Percentiles rank a stretch among this genome's conserved stretches.
phyloP scores from a whole-genome alignment of 495 filamentous ascomycete species.

The Trichoderma asperelloides region DNA sequence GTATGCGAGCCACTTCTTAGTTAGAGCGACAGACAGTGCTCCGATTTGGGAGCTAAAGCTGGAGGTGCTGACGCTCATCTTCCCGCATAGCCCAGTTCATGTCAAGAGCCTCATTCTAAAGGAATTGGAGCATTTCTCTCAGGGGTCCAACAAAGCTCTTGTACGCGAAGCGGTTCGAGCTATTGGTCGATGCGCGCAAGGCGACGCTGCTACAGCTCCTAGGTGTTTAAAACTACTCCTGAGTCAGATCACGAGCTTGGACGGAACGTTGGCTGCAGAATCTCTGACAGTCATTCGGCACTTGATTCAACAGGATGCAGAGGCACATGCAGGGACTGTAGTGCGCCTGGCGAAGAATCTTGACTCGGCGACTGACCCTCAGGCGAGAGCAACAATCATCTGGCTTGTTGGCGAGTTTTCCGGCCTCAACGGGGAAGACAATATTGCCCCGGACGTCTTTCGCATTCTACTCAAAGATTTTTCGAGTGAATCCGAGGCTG shows the following conservation, averaged over 20 bases:
- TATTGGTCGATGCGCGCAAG: slow-evolving; percentile 86
- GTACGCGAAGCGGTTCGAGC: slow-evolving; percentile 83
- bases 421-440: slow-evolving; percentile 64
- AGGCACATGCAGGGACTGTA: slow-evolving; percentile 66
- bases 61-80: slow-evolving; percentile 80
- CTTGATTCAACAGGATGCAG: slow-evolving; percentile 84
- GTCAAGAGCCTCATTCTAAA: slow-evolving; percentile 78
- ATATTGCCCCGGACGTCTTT: slow-evolving; percentile 87
- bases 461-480: slow-evolving; percentile 84
- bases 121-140: slow-evolving; percentile 88
- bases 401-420: slow-evolving; percentile 97
- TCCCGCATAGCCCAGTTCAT: slow-evolving; percentile 67
- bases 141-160: slow-evolving; percentile 62
- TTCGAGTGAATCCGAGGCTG: slow-evolving; percentile 69
- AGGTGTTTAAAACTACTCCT: slow-evolving; percentile 77
- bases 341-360: slow-evolving; percentile 87
- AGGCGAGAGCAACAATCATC: slow-evolving; percentile 85
- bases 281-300: slow-evolving; percentile 88
- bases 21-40: slow-evolving; percentile 71
- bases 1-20: slow-evolving; percentile 79
- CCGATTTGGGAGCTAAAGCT: slow-evolving; percentile 85
- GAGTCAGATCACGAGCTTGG: slow-evolving; percentile 71
- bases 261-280: slow-evolving; percentile 81
- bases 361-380: slow-evolving; percentile 71
- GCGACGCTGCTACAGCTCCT: slow-evolving; percentile 54